Percentiles rank a stretch among this genome's conserved stretches.
These are phyloP conservation scores for Diaporthe vaccinii DNA, from an alignment of 2,329 filamentous ascomycete species.

Conservation along the genomic window DNA sequence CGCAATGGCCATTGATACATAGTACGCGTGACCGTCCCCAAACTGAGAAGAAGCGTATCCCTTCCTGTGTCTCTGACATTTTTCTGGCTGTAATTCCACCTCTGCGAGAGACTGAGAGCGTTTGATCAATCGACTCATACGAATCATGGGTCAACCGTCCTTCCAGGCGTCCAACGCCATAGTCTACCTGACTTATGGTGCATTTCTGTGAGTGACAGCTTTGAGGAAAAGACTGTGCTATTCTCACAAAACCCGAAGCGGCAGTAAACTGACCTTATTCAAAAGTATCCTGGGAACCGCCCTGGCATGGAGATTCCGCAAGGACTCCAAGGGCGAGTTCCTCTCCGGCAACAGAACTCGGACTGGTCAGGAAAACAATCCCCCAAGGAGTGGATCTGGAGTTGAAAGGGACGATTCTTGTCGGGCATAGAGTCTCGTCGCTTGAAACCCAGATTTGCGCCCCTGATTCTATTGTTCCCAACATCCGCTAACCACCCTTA, in stretches of 20 bases:
- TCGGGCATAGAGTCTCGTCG: not conserved
- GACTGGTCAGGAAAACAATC: constrained; percentile 73
- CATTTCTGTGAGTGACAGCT: constrained; percentile 73
- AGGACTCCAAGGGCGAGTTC: constrained; percentile 78
- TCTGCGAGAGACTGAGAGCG: not conserved
- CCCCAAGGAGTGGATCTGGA: not conserved
- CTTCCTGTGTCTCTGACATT: not conserved
- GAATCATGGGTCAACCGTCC: constrained; percentile 80
- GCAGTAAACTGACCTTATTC: not conserved
- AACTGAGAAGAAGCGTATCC: not conserved
- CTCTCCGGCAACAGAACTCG: constrained; percentile 85
- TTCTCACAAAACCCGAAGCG: not conserved
- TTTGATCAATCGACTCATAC: constrained; percentile 20
- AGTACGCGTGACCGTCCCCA: not conserved
- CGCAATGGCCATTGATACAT: constrained; percentile 4
- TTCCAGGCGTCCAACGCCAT: constrained; percentile 84
- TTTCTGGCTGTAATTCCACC: not conserved
- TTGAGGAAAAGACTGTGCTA: not conserved
- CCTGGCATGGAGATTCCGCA: constrained; percentile 69
- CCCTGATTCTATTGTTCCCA: not conserved
- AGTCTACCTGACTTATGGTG: constrained; percentile 83
- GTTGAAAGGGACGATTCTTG: constrained; percentile 1
- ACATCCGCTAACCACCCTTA: constrained; percentile 31
- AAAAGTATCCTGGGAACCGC: constrained; percentile 73
- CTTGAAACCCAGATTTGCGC: constrained; percentile 40